A percentile compares a stretch with the other conserved stretches of the same genome.
phyloP scores from a whole-genome alignment of 202 grass and related monocot species.

The Schoenoplectus triqueter region DNA sequence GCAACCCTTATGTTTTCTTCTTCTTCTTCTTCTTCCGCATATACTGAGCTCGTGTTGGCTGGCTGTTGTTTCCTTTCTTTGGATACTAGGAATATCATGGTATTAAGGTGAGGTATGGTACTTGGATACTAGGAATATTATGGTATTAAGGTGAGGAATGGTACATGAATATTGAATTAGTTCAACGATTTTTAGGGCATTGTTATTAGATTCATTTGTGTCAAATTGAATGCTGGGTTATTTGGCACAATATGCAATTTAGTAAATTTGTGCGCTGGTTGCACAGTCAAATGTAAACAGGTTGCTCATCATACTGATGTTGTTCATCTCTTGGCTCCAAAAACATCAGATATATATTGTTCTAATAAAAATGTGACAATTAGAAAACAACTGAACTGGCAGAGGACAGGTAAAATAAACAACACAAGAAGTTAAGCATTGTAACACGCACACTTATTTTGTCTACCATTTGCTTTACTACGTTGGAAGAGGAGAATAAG shows the following conservation, averaged over 20 bases:
- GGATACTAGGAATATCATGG: neutral
- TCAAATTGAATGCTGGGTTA: neutral
- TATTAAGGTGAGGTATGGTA: neutral
- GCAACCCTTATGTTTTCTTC: neutral
- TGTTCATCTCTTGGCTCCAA: neutral
- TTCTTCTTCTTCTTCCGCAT: neutral
- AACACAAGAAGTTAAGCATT: conserved; percentile 2
- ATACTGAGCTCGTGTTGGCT: conserved; percentile 10
- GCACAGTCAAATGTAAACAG: neutral
- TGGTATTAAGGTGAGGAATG: neutral
- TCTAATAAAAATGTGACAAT: neutral
- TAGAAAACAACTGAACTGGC: neutral
- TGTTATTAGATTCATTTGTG: neutral
- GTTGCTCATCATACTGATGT: neutral
- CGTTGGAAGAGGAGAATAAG: conserved; percentile 12
- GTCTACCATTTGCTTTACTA: conserved; percentile 19
- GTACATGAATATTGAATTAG: conserved; percentile 26
- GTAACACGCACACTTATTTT: neutral
- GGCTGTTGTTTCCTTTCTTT: conserved; percentile 31
- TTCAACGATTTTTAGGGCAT: neutral
- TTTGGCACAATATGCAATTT: conserved; percentile 8
- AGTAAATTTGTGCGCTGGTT: conserved; percentile 13
- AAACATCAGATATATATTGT: conserved; percentile 6
- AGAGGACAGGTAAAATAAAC: neutral
- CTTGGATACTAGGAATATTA: neutral